These are phyloP conservation scores for Echria macrotheca DNA, from an alignment of 495 filamentous ascomycete genomes.

Conservation along the genomic window DNA sequence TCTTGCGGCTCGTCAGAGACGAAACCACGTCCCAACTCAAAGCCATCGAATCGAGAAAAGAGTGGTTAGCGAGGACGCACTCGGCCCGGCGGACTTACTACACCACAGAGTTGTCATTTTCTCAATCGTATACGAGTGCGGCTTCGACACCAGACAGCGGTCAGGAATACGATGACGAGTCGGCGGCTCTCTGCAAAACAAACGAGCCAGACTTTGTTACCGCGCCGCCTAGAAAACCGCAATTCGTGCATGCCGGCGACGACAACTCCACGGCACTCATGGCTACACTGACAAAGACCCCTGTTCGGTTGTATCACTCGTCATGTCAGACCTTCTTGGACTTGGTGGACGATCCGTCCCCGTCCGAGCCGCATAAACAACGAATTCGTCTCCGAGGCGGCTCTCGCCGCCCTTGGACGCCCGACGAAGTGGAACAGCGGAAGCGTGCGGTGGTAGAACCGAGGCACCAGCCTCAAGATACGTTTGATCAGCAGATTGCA, in stretches of 20 bases:
- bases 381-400: constrained; percentile 28
- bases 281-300: constrained; percentile 54
- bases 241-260: constrained; percentile 28
- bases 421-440: constrained; percentile 39
- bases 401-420: constrained; percentile 44
- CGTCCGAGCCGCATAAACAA: constrained; percentile 28
- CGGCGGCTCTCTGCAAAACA: constrained; percentile 2
- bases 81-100: constrained; percentile 65
- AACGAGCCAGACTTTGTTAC: background rate
- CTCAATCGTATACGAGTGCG: constrained; percentile 5
- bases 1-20: constrained; percentile 58
- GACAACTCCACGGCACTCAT: constrained; percentile 36
- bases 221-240: constrained; percentile 12
- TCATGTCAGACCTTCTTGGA: constrained; percentile 59
- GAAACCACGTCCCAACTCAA: constrained; percentile 54
- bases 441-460: constrained; percentile 4
- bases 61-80: constrained; percentile 59
- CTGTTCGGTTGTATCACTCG: constrained; percentile 55
- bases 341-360: constrained; percentile 54
- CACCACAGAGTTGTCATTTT: constrained; percentile 51
- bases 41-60: constrained; percentile 65
- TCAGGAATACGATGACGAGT: background rate
- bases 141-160: no score
- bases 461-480: constrained; percentile 2
- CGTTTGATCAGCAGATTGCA: constrained; percentile 28